Evolutionary conservation across 148 eudicot genomes (phyloP), one percentile per base, ranked within the genome.

Genomic region (Salicornia ramosissima): DNA sequence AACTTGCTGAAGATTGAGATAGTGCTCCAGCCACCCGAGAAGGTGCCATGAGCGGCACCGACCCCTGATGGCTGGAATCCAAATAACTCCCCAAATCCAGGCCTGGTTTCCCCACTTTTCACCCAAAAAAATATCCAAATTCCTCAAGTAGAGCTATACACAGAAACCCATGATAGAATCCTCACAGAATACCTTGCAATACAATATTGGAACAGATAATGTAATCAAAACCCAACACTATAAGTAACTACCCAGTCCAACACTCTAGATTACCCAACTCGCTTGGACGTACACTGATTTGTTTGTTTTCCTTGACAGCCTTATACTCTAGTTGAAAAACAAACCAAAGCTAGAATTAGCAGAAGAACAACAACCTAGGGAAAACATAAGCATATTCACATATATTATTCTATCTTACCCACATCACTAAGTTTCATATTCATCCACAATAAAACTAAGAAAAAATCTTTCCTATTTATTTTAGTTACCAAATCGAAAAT

Each of bases 1-100:
- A 93, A 77, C 84, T 88, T 64, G 92, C 82, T 33, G 96, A 84
- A 67, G 96, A 88, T 78, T 94, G 95, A 29, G 86, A 72, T 62
- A 83, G 75, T 66, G 95, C 96, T 40, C 90, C 90, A 71, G 81
- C 83, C 82, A 84, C 85, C 79, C 90, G 84, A 80, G 87, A 82
- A 69, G 96, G 90, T 68, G 82, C 89, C 96, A 90, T 88, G 34
- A 77, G 60, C 33, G 83, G 82, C 80, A 83, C 84, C 46, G 74
- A 74, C 70, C 83, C 85, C 68, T 78, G 87, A 78, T 77, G 88
- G 81, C 86, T 69, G 76, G 79, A 70, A 74, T 84, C 83, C 80
- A 88, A 81, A 71, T 84, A 86, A 61, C 83, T 75, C 66, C 83
- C 83, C 80, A 88, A 80, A 72, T 80, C 90, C 86, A 77, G 74